Percentiles rank a stretch among this genome's conserved stretches.
Evolutionary conservation across 2,329 filamentous ascomycete species (phyloP).

Genomic region (Fusarium abutilonis): DNA sequence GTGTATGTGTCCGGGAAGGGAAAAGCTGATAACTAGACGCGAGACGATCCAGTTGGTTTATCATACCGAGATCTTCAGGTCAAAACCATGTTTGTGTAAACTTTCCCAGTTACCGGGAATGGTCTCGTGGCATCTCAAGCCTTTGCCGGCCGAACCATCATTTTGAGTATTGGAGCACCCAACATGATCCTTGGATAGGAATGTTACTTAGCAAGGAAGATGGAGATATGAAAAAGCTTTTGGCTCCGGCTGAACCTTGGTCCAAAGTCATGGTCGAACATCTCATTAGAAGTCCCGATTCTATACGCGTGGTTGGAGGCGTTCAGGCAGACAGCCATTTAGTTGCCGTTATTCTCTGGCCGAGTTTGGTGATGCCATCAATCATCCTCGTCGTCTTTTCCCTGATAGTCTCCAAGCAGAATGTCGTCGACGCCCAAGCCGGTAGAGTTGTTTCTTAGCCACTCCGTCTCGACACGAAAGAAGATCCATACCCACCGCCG

Average conservation of each 20-base stretch:
- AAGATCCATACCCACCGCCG: slow-evolving; percentile 98
- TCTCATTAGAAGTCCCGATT: slow-evolving; percentile 32
- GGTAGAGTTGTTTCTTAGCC: slow-evolving; percentile 68
- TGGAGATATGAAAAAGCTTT: slow-evolving; percentile 6
- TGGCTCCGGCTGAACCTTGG: slow-evolving; percentile 20
- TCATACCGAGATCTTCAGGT: slow-evolving; percentile 25
- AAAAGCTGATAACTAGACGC: slow-evolving; percentile 23
- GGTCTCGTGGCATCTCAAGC: slow-evolving; percentile 28
- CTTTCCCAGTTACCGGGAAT: slow-evolving; percentile 34
- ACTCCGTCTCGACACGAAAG: slow-evolving; percentile 93
- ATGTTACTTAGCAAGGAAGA: slow-evolving; percentile 11
- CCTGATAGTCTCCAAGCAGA: slow-evolving; percentile 75
- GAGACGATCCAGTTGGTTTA: slow-evolving; percentile 20
- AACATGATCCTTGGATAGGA: slow-evolving; percentile 5
- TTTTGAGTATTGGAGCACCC: not conserved
- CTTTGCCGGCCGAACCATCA: slow-evolving; percentile 17
- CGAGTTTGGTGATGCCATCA: slow-evolving; percentile 32
- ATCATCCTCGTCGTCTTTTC: slow-evolving; percentile 62
- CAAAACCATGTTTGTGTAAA: slow-evolving; percentile 14
- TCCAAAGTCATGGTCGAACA: slow-evolving; percentile 11
- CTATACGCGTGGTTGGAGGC: slow-evolving; percentile 37
- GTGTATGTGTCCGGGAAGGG: slow-evolving; percentile 19
- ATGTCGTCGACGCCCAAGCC: slow-evolving; percentile 74
- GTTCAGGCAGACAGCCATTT: slow-evolving; percentile 20
- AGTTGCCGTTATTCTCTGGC: slow-evolving; percentile 2